These are phyloP conservation scores for Aspergillus ostianus DNA, from an alignment of 495 filamentous ascomycete species.

Conservation along the genomic window DNA sequence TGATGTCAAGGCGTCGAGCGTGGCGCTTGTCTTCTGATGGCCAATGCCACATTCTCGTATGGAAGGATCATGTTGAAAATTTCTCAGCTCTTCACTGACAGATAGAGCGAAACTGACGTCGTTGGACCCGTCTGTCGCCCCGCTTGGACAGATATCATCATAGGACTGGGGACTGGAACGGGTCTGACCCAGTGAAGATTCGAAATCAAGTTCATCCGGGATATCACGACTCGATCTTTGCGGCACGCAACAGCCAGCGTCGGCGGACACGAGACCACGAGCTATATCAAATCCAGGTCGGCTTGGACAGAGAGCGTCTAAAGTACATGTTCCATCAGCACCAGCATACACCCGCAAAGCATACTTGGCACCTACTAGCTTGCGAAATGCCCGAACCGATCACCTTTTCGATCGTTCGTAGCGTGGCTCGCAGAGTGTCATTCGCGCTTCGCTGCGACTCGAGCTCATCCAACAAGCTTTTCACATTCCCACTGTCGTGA, in stretches of 20 bases:
- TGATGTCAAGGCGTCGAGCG: neutral
- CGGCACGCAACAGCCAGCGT: too few species aligned
- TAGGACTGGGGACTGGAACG: too few species aligned
- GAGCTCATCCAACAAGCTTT: constrained; percentile 17
- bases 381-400: constrained; percentile 11
- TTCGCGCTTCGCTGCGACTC: constrained; percentile 16
- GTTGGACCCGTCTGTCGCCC: too few species aligned
- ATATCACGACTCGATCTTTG: too few species aligned
- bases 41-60: too few species aligned
- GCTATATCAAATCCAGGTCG: neutral
- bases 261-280: too few species aligned
- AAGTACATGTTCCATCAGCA: neutral
- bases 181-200: too few species aligned
- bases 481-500: constrained; percentile 13
- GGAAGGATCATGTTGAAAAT: too few species aligned
- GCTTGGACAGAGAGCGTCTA: neutral
- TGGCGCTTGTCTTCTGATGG: neutral
- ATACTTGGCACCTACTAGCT: constrained; percentile 9
- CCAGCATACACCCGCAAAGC: neutral
- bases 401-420: constrained; percentile 12
- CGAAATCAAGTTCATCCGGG: too few species aligned
- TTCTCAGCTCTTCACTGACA: too few species aligned
- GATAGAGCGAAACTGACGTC: too few species aligned
- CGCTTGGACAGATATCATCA: too few species aligned
- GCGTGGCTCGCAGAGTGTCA: constrained; percentile 6